Evolutionary conservation across 805 yeast genomes (phyloP).

Genomic region (Myxozyma kluyveri): DNA sequence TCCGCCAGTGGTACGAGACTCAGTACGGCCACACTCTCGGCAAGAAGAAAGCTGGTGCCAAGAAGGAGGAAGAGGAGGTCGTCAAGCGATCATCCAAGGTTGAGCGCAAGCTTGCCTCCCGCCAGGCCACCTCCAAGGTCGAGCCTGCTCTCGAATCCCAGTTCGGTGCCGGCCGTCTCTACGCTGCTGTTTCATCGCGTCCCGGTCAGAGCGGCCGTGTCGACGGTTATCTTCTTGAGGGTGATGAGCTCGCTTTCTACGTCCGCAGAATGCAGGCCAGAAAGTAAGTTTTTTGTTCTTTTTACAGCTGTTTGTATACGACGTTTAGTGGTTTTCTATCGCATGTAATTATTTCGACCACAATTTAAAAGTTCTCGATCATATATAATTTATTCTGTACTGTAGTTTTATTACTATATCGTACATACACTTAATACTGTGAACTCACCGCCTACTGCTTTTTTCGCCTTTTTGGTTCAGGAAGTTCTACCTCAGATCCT

Average conservation of each 20-base stretch:
- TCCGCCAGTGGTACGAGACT: constrained; percentile 98
- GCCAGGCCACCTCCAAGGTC: constrained; percentile 80
- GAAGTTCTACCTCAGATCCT: constrained; percentile 1
- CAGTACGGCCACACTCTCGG: constrained; percentile 95
- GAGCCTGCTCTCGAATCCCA: constrained; percentile 91
- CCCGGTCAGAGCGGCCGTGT: constrained; percentile 99
- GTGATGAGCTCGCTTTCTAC: constrained; percentile 99
- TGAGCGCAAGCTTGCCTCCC: constrained; percentile 89
- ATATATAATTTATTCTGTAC: background rate
- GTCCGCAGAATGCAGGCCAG: constrained; percentile 98
- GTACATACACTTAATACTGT: background rate
- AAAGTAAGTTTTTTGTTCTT: constrained; percentile 59
- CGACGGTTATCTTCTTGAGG: constrained; percentile 99
- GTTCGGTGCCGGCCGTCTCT: constrained; percentile 98
- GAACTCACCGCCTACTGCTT: constrained; percentile 1
- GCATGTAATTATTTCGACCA: constrained; percentile 26
- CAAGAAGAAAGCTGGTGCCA: constrained; percentile 57
- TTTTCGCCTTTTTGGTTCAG: constrained; percentile 22
- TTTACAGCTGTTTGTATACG: background rate
- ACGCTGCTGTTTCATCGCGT: constrained; percentile 98
- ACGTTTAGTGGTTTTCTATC: constrained; percentile 11
- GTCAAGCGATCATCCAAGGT: constrained; percentile 73
- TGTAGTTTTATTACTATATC: background rate
- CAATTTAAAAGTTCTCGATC: constrained; percentile 16
- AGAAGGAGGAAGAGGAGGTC: constrained; percentile 43